These are phyloP conservation scores for Deuterostichococcus epilithicus DNA, from an alignment of 139 green algal species.

Conservation along the genomic window DNA sequence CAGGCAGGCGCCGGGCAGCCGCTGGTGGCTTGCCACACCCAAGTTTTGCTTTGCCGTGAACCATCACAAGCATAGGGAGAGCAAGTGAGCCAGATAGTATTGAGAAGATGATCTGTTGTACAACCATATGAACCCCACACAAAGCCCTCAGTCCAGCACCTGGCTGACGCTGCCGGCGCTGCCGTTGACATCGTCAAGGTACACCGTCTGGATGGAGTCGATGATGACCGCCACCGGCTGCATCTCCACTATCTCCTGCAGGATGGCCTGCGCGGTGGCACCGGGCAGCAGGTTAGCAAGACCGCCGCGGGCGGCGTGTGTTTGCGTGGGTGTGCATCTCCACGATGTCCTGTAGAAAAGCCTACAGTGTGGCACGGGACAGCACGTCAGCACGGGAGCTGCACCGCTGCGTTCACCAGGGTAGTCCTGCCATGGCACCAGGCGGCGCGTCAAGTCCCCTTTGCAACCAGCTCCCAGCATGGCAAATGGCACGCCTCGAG, in stretches of 20 bases:
- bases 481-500: too few species aligned
- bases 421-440: too few species aligned
- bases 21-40: background rate
- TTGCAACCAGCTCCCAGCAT: too few species aligned
- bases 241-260: constrained; percentile 35
- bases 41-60: background rate
- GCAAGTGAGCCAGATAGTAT: too few species aligned
- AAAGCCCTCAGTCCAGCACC: constrained; percentile 11
- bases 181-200: constrained; percentile 63
- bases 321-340: constrained; percentile 24
- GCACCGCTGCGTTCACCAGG: too few species aligned
- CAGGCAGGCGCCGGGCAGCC: too few species aligned
- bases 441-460: too few species aligned
- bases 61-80: background rate
- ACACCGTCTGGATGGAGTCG: constrained; percentile 96
- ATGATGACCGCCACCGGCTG: constrained; percentile 75
- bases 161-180: constrained; percentile 71
- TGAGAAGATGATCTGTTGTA: too few species aligned
- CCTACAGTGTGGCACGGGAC: too few species aligned
- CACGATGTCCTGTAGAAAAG: constrained; percentile 43
- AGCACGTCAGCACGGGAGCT: too few species aligned
- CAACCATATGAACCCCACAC: background rate
- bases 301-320: background rate
- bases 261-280: constrained; percentile 11
- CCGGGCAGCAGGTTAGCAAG: background rate